Evolutionary conservation across 495 filamentous ascomycete species (phyloP), one percentile per base, ranked within the genome.

Genomic region (Penicillium pancosmium): DNA sequence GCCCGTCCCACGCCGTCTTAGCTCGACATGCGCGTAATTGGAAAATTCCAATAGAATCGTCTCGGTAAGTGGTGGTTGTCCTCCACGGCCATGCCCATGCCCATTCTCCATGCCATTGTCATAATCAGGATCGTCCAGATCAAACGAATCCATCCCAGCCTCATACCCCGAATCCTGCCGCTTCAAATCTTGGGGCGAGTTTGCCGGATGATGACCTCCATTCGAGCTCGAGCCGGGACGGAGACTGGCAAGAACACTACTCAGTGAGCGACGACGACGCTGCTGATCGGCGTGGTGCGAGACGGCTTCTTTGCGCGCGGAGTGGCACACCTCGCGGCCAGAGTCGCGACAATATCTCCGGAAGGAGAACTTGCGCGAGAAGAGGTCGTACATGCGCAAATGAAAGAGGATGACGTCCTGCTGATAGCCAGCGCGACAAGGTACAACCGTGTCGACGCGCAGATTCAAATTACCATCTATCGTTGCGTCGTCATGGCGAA

Each of bases 391-490:
- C 93, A 98, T 97, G 60, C 93, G 89, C 43, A 98, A 80, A 73
- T 98, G 92, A 73, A 97, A 98, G 43, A 98, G 86, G 46, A 90
- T 94, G 40, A 96, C 83, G 50, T 87, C 84, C 62, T 84, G 84
- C 50, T 74, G 70, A 50, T 72, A 73, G 52, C 84, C 86, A 12
- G 81, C 80, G n/a, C 76, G 63, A 6, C 73, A 77, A 35, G 78
- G 74, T 41, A 91, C 83, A 54, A 88, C 79, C 15, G 92, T 92
- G 69, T 97, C 92, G 50, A 98, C 82, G 43, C 93, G 87, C 54
- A 98, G 81, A 70, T 97, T 97, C 94, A 97, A 96, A 80, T 98
- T 97, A 18, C 94, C 93, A 72, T 98, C 94, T 16, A 88, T 70
- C 4, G 94, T 96, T 36, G 90, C 82, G 73, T 97, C 92, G 67